Evolutionary conservation across 495 filamentous ascomycete species (phyloP), one percentile per base, ranked within the genome.

Genomic region (Bacidia rubella): DNA sequence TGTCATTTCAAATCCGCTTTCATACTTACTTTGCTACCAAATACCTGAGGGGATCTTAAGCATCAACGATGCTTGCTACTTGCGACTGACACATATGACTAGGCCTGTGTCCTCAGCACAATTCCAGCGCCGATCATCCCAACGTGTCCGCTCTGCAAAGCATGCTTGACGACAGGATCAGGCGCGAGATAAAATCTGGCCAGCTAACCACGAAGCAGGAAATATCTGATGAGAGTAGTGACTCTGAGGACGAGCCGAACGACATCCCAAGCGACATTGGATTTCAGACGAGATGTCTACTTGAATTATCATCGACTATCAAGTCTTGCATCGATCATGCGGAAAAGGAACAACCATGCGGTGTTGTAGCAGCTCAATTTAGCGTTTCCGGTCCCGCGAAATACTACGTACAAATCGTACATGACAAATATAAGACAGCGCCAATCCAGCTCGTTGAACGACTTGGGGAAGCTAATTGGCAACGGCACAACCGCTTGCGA

Each of bases 401-500:
- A 0, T 23, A 26, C 11, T 59, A 58, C 42, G 39, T 56, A 1
- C 40, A 41, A 11, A 12, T 54, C 22, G 56, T 61, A 0, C 39
- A 24, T 2, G 57, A 61, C n/a, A 61, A 59, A 21, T 61, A 45
- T 23, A 15, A 19, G 0, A 2, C 3, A 12, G 55, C 55, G 3
- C 12, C 32, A 11, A 17, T 11, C 5, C 5, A 35, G 9, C 22
- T 61, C 11, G 49, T 46, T 1, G 52, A 61, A n/a, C 52, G 58
- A 2, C 44, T 61, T 26, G 58, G 57, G 24, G 51, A 61, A 47
- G 56, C 58, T 9, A 61, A 61, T 42, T 58, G 58, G 58, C 51
- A 57, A 43, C 42, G 55, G 17, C 55, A 54, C 20, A 44, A 17
- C 19, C 41, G 41, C 7, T 20, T 44, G 20, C 41, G 41, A 5